Evolutionary conservation across 345 rosid species (phyloP), one percentile per base, ranked within the genome.

Genomic region (Eucalyptus dawsonii): DNA sequence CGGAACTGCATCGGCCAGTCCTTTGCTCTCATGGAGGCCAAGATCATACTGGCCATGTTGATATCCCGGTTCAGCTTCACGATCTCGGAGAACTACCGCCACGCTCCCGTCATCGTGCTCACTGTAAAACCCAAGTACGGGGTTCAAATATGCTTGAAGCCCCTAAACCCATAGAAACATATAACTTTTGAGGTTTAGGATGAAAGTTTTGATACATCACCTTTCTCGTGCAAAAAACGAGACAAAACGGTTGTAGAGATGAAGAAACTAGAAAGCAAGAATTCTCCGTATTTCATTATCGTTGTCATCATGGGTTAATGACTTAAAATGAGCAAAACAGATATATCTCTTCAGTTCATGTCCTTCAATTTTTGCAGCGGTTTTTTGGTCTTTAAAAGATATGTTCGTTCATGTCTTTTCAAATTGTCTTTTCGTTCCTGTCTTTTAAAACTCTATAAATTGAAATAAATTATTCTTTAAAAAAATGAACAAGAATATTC

Each of bases 1-100:
- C 92, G 97, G 89, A 90, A 86, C 89, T 96, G 98, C 89, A 89
- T 95, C 27, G 97, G 98, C 50, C 97, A 95, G 89, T 76, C 90
- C 11, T 90, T 88, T 87, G 95, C 95, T 11, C 87, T 93, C 90
- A 94, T 92, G 93, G 95, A 94, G 88, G 95, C 95, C 34, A 94
- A 93, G 90, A 93, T 94, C 90, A 93, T 93, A 69, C 83, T 94
- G 10, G 91, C 93, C 86, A 93, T 93, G 94, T 87, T 94, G 49
- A 90, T 94, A 42, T 88, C 93, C 16, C 90, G 81, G 87, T 94
- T 94, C 51, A 88, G 90, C 86, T 93, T 94, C 91, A 91, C 91
- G 1, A 93, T 94, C 88, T 91, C 95, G 8, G 92, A 92, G 17
- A 88, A 44, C 72, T 94, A 94, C 80, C 93, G 95, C 62, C 95